phyloP scores from a whole-genome alignment of 805 yeast genomes.

The Clavispora fructus region DNA sequence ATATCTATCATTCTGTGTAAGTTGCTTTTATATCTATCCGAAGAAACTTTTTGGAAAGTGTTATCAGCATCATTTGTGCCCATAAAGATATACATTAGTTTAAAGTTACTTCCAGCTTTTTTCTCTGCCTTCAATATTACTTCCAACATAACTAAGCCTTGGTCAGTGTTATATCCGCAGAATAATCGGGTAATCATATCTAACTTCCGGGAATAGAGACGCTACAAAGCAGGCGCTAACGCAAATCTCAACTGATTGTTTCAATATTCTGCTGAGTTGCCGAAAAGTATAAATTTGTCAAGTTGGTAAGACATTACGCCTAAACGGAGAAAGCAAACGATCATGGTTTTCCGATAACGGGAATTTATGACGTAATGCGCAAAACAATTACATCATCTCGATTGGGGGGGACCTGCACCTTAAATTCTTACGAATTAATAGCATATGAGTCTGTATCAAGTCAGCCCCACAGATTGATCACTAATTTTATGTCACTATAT shows the following conservation, averaged over 20 bases:
- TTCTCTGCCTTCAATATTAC: conserved; percentile 43
- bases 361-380: no score
- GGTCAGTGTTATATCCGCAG: conserved; percentile 68
- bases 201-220: conserved; percentile 52
- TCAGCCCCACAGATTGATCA: no score
- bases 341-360: no score
- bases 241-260: conserved; percentile 40
- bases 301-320: neutral
- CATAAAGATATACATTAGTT: conserved; percentile 58
- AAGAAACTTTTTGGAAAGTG: conserved; percentile 41
- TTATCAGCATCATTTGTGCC: conserved; percentile 69
- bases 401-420: no score
- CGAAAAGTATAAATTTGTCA: conserved; percentile 54
- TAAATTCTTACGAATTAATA: no score
- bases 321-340: no score
- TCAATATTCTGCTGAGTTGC: conserved; percentile 63
- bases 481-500: no score
- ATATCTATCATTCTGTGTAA: conserved; percentile 36
- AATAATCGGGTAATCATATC: conserved; percentile 73
- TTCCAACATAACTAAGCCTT: conserved; percentile 39
- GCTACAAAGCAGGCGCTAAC: conserved; percentile 46
- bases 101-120: conserved; percentile 16
- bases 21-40: conserved; percentile 49
- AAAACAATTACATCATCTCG: no score
- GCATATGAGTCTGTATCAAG: no score